Percentiles rank a stretch among this genome's conserved stretches.
Evolutionary conservation across 805 yeast species (phyloP).

Genomic region (Ogataea polymorpha): DNA sequence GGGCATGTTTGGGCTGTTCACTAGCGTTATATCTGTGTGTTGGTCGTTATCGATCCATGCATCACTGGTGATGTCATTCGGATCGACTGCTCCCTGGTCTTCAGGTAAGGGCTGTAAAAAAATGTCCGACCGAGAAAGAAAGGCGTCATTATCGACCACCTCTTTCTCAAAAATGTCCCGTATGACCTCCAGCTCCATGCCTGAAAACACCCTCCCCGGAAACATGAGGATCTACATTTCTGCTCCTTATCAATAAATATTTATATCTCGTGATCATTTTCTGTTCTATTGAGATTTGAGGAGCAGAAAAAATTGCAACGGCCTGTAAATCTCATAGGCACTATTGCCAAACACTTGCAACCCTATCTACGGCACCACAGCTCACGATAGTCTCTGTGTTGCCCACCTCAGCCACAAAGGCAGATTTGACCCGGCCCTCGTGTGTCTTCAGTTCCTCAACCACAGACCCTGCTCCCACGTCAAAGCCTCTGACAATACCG

Average conservation of each 20-base stretch:
- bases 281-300: constrained; percentile 10
- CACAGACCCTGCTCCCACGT: constrained; percentile 39
- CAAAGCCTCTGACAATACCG: constrained; percentile 60
- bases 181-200: constrained; percentile 4
- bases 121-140: background rate
- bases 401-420: constrained; percentile 29
- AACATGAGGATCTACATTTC: constrained; percentile 1
- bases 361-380: constrained; percentile 48
- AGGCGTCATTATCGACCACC: background rate
- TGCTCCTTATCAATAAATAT: background rate
- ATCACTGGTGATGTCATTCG: constrained; percentile 1
- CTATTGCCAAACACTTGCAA: constrained; percentile 33
- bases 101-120: background rate
- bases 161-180: constrained; percentile 5
- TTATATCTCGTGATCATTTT: constrained; percentile 9
- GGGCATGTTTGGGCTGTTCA: background rate
- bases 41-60: background rate
- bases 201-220: background rate
- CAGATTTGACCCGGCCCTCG: constrained; percentile 49
- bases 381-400: constrained; percentile 40
- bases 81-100: constrained; percentile 2
- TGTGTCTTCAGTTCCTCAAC: constrained; percentile 34
- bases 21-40: background rate
- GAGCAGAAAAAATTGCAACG: constrained; percentile 5
- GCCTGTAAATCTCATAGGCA: background rate